phyloP scores from a whole-genome alignment of 768 basidiomycete genomes.

The Leccinum subgranulosum region DNA sequence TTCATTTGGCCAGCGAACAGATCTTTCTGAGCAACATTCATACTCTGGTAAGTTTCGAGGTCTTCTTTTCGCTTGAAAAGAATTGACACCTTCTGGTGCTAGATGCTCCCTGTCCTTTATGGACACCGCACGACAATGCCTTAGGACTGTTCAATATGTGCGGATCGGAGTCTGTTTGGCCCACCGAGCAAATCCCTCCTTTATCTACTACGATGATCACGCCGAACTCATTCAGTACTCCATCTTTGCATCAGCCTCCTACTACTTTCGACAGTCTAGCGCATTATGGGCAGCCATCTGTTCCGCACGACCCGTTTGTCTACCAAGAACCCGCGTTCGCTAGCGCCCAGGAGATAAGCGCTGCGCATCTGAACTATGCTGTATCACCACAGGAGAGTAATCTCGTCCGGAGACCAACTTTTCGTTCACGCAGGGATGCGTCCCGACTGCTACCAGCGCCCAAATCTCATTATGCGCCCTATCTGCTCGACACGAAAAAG shows the following conservation, averaged over 20 bases:
- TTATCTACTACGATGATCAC: neutral
- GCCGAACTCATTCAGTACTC: neutral
- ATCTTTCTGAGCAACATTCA: too few species aligned
- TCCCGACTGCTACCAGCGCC: neutral
- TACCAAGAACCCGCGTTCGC: neutral
- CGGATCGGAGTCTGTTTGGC: too few species aligned
- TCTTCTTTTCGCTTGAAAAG: too few species aligned
- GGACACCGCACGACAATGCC: too few species aligned
- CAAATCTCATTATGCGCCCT: constrained; percentile 5
- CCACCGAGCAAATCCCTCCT: neutral
- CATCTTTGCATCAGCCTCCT: neutral
- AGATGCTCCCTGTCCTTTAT: too few species aligned
- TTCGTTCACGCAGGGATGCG: neutral
- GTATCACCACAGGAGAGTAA: neutral
- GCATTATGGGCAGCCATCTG: neutral
- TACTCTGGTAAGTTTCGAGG: too few species aligned
- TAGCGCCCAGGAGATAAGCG: neutral
- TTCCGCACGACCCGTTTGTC: neutral
- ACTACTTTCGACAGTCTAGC: neutral
- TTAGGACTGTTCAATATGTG: too few species aligned
- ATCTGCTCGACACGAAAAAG: neutral
- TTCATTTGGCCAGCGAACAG: too few species aligned
- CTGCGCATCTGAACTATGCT: neutral
- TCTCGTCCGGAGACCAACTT: neutral
- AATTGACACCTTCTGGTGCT: too few species aligned